Conservation (phyloP, 129 eudicot genomes). For the Flaveria linearis region DNA sequence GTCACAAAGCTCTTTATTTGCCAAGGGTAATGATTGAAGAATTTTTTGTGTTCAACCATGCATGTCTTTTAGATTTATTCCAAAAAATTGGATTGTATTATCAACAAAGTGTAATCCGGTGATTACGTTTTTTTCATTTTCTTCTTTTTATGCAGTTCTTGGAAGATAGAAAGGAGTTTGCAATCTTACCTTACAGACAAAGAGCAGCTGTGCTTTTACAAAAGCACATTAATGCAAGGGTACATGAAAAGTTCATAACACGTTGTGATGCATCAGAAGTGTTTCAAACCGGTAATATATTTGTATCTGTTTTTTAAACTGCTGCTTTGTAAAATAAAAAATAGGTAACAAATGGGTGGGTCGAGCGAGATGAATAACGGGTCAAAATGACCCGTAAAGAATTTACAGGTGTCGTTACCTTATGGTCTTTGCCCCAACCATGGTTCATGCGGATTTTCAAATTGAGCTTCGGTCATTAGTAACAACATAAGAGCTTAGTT, state of each 20-base stretch:
- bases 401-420: neutral
- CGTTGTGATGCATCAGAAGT: constrained; percentile 47
- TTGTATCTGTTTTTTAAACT: constrained; percentile 9
- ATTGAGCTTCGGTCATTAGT: neutral
- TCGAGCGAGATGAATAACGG: neutral
- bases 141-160: constrained; percentile 45
- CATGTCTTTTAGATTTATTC: constrained; percentile 29
- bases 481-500: neutral
- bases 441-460: neutral
- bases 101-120: constrained; percentile 16
- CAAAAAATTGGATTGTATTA: neutral
- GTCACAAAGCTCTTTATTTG: constrained; percentile 74
- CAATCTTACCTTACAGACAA: constrained; percentile 51
- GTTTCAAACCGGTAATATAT: constrained; percentile 63
- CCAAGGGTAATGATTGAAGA: constrained; percentile 51
- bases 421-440: neutral
- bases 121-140: constrained; percentile 19
- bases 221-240: constrained; percentile 53
- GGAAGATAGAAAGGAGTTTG: constrained; percentile 67
- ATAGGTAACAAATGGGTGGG: neutral
- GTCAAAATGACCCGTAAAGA: too few relatives aligned
- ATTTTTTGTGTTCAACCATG: constrained; percentile 73
- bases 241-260: constrained; percentile 32
- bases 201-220: constrained; percentile 57
- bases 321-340: neutral